phyloP scores from a whole-genome alignment of 768 basidiomycete species.

The Mycena maculata region DNA sequence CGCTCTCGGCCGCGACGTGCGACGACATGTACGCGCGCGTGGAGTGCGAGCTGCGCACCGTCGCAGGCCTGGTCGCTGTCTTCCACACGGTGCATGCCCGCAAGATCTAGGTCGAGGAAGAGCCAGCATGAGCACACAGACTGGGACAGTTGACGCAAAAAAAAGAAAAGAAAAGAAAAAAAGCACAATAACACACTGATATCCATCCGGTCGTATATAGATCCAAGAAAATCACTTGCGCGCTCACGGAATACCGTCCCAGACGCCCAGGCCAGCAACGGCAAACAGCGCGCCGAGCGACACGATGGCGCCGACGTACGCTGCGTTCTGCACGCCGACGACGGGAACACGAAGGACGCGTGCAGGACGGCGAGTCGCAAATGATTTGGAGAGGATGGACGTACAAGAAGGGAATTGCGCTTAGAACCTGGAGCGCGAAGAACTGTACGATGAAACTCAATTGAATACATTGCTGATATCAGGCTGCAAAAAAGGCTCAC shows the following conservation, averaged over 20 bases:
- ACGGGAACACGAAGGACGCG: no score
- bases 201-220: conserved; percentile 1
- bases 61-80: conserved; percentile 59
- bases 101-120: conserved; percentile 21
- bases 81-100: no score
- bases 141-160: no score
- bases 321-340: no score
- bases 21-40: conserved; percentile 54
- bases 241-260: no score
- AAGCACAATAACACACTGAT: conserved; percentile 5
- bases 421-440: conserved; percentile 76
- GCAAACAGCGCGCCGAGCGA: no score
- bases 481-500: conserved; percentile 52
- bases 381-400: conserved; percentile 37
- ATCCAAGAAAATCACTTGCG: not conserved
- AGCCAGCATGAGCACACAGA: no score
- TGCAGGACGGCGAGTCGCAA: no score
- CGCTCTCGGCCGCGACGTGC: conserved; percentile 49
- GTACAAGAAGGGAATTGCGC: conserved; percentile 74
- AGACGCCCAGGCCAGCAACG: no score
- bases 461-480: not conserved
- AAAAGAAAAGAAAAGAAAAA: not conserved
- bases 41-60: conserved; percentile 57
- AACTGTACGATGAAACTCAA: conserved; percentile 58
- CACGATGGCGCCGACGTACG: no score